Base-by-base conservation (phyloP, 345 rosid species). In the Raphanus raphanistrum region DNA sequence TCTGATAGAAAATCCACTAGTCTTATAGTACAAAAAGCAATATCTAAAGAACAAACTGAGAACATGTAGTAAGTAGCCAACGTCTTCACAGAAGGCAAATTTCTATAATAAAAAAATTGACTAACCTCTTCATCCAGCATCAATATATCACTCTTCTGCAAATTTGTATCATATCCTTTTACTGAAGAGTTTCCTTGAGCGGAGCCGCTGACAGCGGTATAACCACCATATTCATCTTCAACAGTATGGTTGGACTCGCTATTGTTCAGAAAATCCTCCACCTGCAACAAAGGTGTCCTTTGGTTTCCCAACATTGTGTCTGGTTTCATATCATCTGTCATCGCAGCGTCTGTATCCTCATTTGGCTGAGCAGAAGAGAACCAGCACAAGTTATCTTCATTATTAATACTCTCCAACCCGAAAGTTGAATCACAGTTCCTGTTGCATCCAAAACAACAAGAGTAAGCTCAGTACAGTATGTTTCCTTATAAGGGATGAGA, bases 371-470 rank as follows among this genome's bases (percentile, higher is more conserved):
- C 79, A 65, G 92, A 78, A 41, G 87, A 79, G 82, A 93, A 87
- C 98, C 98, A 93, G 74, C 86, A 82, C 70, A 91, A 65, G 27
- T 82, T 86, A 80, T 87, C 91, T 76, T 88, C 95, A 67, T 87
- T 86, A 79, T 82, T 80, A 41, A 91, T 86, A 76, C 87, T 84
- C 55, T 84, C 92, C 81, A 91, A 66, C 41, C 90, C 94, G 79
- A 90, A 91, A 36, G 93, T 81, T 28, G 97, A 85, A 79, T 93
- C 95, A 77, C 98, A 93, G 73, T 79, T 87, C 81, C 98, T 93
- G 92, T 75, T 77, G 81, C 66, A 71, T 65, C 28, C 64, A 74
- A 72, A 63, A 68, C 28, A 32, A 71, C 28, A 75, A 43, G 63
- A n/a, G 70, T 71, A 28, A 76, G 73, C 77, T 71, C 25, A 70